phyloP scores from a whole-genome alignment of 805 yeast genomes.

The Wickerhamomyces alni region DNA sequence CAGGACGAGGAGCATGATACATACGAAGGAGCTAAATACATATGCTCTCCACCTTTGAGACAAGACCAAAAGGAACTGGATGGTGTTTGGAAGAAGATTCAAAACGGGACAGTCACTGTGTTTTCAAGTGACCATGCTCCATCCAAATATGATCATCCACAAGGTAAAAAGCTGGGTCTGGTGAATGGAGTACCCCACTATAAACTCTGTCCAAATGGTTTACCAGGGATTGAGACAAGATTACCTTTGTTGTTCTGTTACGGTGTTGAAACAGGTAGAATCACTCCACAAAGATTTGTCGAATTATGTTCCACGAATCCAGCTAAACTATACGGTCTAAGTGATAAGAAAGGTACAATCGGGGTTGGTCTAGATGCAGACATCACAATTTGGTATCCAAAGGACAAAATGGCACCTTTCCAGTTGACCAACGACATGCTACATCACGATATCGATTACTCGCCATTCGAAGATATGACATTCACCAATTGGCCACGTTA shows the following conservation, averaged over 20 bases:
- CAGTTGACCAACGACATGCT: conserved; percentile 25
- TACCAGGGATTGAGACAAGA: conserved; percentile 45
- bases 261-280: conserved; percentile 37
- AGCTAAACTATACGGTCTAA: conserved; percentile 39
- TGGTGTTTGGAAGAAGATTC: conserved; percentile 39
- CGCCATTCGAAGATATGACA: conserved; percentile 34
- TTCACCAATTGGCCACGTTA: conserved; percentile 43
- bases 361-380: conserved; percentile 45
- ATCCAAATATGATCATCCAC: conserved; percentile 32
- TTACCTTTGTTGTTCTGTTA: conserved; percentile 36
- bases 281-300: conserved; percentile 36
- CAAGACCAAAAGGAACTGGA: conserved; percentile 32
- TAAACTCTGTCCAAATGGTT: conserved; percentile 40
- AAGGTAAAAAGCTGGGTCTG: conserved; percentile 38
- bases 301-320: conserved; percentile 41
- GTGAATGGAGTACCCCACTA: conserved; percentile 35
- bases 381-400: conserved; percentile 42
- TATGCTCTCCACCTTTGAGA: conserved; percentile 46
- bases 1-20: conserved; percentile 21
- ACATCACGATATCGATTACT: conserved; percentile 33
- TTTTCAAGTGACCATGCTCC: conserved; percentile 44
- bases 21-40: conserved; percentile 43
- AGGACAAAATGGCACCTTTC: conserved; percentile 24
- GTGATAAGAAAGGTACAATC: conserved; percentile 35
- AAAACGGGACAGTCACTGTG: conserved; percentile 42